phyloP scores from a whole-genome alignment of 768 basidiomycete species.

The Peribolospora kevripleyi region DNA sequence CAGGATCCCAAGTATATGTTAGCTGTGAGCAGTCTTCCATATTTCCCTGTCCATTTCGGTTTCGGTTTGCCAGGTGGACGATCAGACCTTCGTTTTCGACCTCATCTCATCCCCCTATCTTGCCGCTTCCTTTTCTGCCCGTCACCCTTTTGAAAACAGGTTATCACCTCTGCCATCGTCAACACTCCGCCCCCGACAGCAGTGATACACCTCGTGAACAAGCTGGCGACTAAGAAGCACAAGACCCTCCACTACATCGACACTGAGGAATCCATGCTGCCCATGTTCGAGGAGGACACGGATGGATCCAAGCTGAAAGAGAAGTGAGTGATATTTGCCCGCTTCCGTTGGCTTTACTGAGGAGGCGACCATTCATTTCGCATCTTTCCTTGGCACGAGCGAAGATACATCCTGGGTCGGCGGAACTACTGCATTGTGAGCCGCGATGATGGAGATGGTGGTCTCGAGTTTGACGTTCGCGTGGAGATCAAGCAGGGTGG shows the following conservation, averaged over 20 bases:
- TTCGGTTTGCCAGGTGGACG: neutral
- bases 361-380: neutral
- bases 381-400: neutral
- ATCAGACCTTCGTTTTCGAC: neutral
- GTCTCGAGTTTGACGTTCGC: constrained; percentile 55
- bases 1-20: constrained; percentile 71
- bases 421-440: constrained; percentile 56
- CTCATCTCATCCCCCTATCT: neutral
- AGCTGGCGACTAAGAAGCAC: constrained; percentile 48
- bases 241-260: constrained; percentile 54
- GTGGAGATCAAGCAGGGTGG: constrained; percentile 63
- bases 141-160: neutral
- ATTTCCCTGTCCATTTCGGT: neutral
- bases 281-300: constrained; percentile 40
- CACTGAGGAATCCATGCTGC: constrained; percentile 43
- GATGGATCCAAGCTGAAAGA: constrained; percentile 51
- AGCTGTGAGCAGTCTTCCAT: constrained; percentile 25
- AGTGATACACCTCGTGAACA: constrained; percentile 57
- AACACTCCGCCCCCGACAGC: constrained; percentile 62
- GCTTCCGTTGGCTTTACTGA: neutral
- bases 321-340: constrained; percentile 19
- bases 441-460: constrained; percentile 30
- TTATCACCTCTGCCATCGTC: constrained; percentile 79
- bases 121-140: no score
- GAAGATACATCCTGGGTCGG: constrained; percentile 46